These are phyloP conservation scores for Hyphopichia fennica DNA, from an alignment of 1,139 yeast species.

Conservation along the genomic window DNA sequence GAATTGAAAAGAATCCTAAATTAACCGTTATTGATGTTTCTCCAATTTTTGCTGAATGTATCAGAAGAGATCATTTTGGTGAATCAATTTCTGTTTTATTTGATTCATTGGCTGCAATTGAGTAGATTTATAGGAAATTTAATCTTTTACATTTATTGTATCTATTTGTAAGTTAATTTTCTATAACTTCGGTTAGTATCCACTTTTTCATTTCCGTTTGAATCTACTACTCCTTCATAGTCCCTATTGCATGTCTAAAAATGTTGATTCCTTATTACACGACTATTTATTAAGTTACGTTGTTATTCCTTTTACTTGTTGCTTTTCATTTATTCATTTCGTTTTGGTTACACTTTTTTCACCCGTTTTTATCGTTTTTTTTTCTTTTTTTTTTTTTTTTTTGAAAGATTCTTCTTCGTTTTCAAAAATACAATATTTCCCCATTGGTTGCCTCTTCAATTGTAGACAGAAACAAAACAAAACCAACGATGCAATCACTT, in stretches of 20 bases:
- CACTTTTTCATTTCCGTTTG: not conserved
- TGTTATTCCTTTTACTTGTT: slow-evolving; percentile 4
- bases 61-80: slow-evolving; percentile 97
- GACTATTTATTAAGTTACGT: not conserved
- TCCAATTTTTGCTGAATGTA: slow-evolving; percentile 95
- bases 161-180: not conserved
- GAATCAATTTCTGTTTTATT: slow-evolving; percentile 91
- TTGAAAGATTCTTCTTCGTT: slow-evolving; percentile 3
- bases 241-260: too few species aligned
- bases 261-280: not conserved
- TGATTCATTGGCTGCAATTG: slow-evolving; percentile 76
- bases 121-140: slow-evolving; percentile 19
- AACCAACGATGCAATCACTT: slow-evolving; percentile 60
- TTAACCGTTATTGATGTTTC: slow-evolving; percentile 90
- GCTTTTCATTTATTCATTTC: slow-evolving; percentile 3
- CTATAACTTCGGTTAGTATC: too few species aligned
- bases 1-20: slow-evolving; percentile 57
- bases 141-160: not conserved
- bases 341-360: slow-evolving; percentile 1
- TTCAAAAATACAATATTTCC: not conserved
- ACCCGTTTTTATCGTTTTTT: not conserved
- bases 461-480: not conserved
- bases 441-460: slow-evolving; percentile 1
- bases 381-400: not conserved
- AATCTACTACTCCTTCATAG: too few species aligned